Evolutionary conservation across 345 rosid species (phyloP), one percentile per base, ranked within the genome.

Genomic region (Bruguiera parviflora): DNA sequence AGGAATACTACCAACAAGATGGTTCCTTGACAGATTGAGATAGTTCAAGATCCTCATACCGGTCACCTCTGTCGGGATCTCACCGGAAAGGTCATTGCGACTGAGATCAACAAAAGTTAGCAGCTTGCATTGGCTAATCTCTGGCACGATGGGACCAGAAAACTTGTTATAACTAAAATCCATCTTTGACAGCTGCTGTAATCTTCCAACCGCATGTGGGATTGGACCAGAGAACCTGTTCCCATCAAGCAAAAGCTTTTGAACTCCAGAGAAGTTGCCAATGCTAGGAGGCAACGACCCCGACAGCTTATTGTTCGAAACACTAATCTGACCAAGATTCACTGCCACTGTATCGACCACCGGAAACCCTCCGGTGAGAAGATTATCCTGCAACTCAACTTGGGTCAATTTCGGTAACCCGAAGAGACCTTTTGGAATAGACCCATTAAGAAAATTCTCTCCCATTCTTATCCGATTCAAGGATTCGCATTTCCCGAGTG

Each of bases 391-490:
- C 65, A 90, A 69, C 83, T 92, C 98, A 22, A 90, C 96, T 75
- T 90, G 96, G 53, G 85, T 81, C 25, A 92, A 79, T 49, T 75
- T 71, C 0, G 96, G 90, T 78, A 92, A 77, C 8, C 90, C 91
- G 32, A 92, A 84, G 25, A 92, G 82, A 18, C 96, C 96, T 55
- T 84, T 79, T 0, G 96, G 98, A 21, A 92, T 87, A 11, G 96
- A 90, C 68, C 96, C 96, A 75, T 92, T 92, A 5, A 92, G 70
- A 73, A 74, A 90, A 80, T 92, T 92, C 29, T 85, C 92, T 2
- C 98, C 98, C 96, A 92, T 88, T 39, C 98, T 90, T 63, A 92
- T 88, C 83, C 98, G 79, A 62, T 72, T 78, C 76, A 92, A 57
- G 5, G 96, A 92, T 72, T 72, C 70, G 33, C 96, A 92, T 70